phyloP scores from a whole-genome alignment of 345 rosid species.

The Laguncularia racemosa region DNA sequence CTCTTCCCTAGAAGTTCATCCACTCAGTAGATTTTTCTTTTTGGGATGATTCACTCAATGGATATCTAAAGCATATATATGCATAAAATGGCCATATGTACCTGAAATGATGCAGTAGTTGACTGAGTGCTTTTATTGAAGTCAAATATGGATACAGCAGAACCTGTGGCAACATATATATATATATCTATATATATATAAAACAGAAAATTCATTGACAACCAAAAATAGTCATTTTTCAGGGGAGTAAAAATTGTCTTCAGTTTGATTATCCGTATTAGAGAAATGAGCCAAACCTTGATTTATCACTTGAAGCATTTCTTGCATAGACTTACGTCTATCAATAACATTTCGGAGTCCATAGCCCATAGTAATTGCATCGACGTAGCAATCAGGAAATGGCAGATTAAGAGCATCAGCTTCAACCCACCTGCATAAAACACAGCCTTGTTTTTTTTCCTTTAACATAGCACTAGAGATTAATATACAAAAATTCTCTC shows the following conservation, averaged over 20 bases:
- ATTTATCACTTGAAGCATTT: constrained; percentile 65
- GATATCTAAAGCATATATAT: too few relatives aligned
- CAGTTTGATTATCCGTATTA: neutral
- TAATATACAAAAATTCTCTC: too few relatives aligned
- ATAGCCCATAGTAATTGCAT: constrained; percentile 86
- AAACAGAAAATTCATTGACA: neutral
- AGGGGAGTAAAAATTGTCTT: neutral
- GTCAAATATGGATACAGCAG: constrained; percentile 68
- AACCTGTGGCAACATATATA: constrained; percentile 32
- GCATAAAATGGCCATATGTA: constrained; percentile 7
- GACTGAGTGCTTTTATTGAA: constrained; percentile 60
- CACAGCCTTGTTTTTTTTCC: neutral
- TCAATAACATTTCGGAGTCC: constrained; percentile 75
- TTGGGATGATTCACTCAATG: too few relatives aligned
- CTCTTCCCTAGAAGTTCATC: too few relatives aligned
- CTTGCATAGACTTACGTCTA: constrained; percentile 48
- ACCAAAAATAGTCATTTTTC: neutral
- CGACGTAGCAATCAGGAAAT: constrained; percentile 54
- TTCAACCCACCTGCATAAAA: constrained; percentile 55
- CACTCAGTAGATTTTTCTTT: neutral
- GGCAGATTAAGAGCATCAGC: constrained; percentile 79
- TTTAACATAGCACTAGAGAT: neutral
- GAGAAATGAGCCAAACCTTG: constrained; percentile 40
- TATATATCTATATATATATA: neutral
- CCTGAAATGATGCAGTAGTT: constrained; percentile 57